A percentile compares a stretch with the other conserved stretches of the same genome.
These are phyloP conservation scores for Tirmania nivea DNA, from an alignment of 495 filamentous ascomycete species.

Conservation along the genomic window DNA sequence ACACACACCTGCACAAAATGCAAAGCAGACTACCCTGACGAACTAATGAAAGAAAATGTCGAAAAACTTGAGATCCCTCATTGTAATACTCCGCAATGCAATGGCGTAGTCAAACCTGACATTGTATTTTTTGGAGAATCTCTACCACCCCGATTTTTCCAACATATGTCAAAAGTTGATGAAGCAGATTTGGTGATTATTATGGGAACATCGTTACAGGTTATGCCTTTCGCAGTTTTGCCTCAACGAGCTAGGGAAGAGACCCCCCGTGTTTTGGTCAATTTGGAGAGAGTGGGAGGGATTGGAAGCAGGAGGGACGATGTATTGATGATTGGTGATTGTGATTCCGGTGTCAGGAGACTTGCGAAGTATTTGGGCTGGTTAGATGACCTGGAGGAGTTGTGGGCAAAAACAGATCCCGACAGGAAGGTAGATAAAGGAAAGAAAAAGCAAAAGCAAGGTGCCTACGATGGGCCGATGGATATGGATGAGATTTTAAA, in stretches of 20 bases:
- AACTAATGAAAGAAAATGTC: conserved; percentile 48
- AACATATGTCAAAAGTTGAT: conserved; percentile 30
- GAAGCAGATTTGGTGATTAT: conserved; percentile 65
- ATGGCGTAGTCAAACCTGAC: conserved; percentile 80
- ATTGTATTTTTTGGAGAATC: conserved; percentile 84
- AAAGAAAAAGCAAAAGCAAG: conserved; percentile 1
- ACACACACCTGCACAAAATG: conserved; percentile 79
- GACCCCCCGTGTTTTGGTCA: conserved; percentile 64
- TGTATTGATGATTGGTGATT: conserved; percentile 51
- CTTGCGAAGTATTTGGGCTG: conserved; percentile 69
- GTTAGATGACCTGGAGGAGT: conserved; percentile 56
- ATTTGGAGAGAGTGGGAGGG: conserved; percentile 63
- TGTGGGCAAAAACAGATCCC: conserved; percentile 33
- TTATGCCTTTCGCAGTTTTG: conserved; percentile 74
- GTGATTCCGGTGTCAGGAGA: conserved; percentile 63
- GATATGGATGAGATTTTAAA: conserved; percentile 18
- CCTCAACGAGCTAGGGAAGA: conserved; percentile 38
- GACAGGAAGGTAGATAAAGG: background rate
- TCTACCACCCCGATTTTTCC: conserved; percentile 48
- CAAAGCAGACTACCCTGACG: conserved; percentile 42
- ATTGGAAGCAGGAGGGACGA: conserved; percentile 58
- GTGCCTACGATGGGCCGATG: conserved; percentile 5
- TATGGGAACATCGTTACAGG: conserved; percentile 75
- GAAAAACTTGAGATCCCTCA: conserved; percentile 39
- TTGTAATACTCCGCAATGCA: conserved; percentile 38